These are phyloP conservation scores for Aureobasidium sp. DNA, from an alignment of 2,329 filamentous ascomycete genomes.

Conservation along the genomic window DNA sequence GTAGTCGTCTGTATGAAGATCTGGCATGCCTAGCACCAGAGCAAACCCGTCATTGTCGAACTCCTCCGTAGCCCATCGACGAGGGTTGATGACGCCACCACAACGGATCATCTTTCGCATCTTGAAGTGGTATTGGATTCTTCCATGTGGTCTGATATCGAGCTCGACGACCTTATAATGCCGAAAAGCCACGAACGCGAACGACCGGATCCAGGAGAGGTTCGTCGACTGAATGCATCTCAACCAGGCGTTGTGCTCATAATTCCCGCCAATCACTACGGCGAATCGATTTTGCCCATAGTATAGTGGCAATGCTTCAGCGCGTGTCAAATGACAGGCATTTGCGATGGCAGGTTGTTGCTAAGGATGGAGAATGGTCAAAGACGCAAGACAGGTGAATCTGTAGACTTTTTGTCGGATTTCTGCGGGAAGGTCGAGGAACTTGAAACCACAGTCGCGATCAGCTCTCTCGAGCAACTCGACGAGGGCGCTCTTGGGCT, in stretches of 20 bases:
- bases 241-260: neutral
- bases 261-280: neutral
- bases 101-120: neutral
- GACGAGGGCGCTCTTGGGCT: neutral
- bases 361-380: neutral
- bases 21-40: neutral
- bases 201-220: neutral
- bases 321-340: neutral
- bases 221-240: neutral
- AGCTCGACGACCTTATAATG: neutral
- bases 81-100: neutral
- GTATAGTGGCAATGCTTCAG: neutral
- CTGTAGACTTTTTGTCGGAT: slow-evolving; percentile 1
- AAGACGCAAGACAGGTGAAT: neutral
- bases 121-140: neutral
- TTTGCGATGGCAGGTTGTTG: neutral
- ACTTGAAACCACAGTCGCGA: neutral
- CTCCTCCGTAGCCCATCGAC: neutral
- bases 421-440: slow-evolving; percentile 11
- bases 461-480: neutral
- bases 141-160: neutral
- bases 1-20: neutral
- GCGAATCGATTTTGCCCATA: neutral
- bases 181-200: neutral
- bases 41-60: neutral